Conservation (phyloP, 352 stramenopile genomes). For the Pythium rhizo-oryzae region DNA sequence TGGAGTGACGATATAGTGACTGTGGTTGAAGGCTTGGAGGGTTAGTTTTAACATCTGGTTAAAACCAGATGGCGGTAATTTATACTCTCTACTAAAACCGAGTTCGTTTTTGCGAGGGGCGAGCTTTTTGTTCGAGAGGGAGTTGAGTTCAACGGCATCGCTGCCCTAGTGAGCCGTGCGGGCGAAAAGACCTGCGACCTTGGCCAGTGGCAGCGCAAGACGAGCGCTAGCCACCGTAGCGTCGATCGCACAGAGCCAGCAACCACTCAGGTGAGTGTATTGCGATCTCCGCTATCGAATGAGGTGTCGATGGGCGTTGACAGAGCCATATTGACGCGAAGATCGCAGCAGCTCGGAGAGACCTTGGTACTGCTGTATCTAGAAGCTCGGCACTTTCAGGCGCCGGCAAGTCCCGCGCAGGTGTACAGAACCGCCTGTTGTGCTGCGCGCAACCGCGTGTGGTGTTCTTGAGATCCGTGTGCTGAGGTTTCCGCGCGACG, state of each 20-base stretch:
- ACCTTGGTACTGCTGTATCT: too few relatives aligned
- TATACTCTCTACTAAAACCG: conserved; percentile 2
- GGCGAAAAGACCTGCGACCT: neutral
- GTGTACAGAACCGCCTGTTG: too few relatives aligned
- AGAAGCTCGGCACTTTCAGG: too few relatives aligned
- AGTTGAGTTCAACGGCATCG: conserved; percentile 2
- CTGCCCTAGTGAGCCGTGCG: neutral
- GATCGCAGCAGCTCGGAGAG: too few relatives aligned
- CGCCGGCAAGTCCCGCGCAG: too few relatives aligned
- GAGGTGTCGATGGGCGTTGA: neutral
- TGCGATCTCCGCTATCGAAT: neutral
- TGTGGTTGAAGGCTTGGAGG: neutral
- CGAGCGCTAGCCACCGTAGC: neutral
- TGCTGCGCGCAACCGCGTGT: too few relatives aligned
- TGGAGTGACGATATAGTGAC: neutral
- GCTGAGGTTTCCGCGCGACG: neutral
- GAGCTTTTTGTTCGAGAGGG: conserved; percentile 2
- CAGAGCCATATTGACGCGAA: neutral
- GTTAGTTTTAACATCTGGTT: too few relatives aligned
- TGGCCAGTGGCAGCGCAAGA: neutral
- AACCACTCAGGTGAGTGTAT: neutral
- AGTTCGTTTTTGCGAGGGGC: conserved; percentile 2
- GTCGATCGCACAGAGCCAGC: neutral
- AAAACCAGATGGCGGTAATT: neutral
- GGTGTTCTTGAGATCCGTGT: too few relatives aligned